These are phyloP conservation scores for Chaetoceros muelleri DNA, from an alignment of 108 stramenopile species.

Conservation along the genomic window DNA sequence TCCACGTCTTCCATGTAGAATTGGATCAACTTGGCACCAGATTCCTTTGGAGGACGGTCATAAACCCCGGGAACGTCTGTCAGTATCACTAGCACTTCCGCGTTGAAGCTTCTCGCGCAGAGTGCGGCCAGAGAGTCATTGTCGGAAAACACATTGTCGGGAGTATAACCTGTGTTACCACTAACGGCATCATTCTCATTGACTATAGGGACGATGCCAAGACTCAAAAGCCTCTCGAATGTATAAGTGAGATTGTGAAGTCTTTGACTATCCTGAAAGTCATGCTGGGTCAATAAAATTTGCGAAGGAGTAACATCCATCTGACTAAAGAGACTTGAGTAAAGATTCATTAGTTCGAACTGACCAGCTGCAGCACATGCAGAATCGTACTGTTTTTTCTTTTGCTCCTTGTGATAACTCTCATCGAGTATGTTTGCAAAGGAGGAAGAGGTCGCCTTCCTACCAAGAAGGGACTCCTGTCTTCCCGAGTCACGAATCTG, in stretches of 20 bases:
- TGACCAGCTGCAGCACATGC: conserved; percentile 98
- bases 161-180: conserved; percentile 75
- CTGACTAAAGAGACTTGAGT: conserved; percentile 78
- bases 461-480: neutral
- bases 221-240: conserved; percentile 68
- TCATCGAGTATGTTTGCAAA: neutral
- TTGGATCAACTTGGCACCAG: conserved; percentile 63
- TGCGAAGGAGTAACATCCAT: conserved; percentile 80
- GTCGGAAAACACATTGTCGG: conserved; percentile 90
- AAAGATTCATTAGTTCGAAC: conserved; percentile 95
- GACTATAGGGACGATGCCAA: conserved; percentile 92
- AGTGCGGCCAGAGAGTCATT: conserved; percentile 92
- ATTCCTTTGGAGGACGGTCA: conserved; percentile 74
- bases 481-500: neutral
- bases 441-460: neutral
- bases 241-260: conserved; percentile 71
- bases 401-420: neutral
- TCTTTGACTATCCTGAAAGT: conserved; percentile 66
- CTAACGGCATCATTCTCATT: conserved; percentile 98
- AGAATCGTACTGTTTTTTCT: neutral
- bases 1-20: conserved; percentile 39
- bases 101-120: conserved; percentile 74
- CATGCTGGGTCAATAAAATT: conserved; percentile 82
- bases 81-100: conserved; percentile 78
- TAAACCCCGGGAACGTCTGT: conserved; percentile 95